Evolutionary conservation across 2,329 filamentous ascomycete species (phyloP), one percentile per base, ranked within the genome.

Genomic region (Colletotrichum orbiculare): DNA sequence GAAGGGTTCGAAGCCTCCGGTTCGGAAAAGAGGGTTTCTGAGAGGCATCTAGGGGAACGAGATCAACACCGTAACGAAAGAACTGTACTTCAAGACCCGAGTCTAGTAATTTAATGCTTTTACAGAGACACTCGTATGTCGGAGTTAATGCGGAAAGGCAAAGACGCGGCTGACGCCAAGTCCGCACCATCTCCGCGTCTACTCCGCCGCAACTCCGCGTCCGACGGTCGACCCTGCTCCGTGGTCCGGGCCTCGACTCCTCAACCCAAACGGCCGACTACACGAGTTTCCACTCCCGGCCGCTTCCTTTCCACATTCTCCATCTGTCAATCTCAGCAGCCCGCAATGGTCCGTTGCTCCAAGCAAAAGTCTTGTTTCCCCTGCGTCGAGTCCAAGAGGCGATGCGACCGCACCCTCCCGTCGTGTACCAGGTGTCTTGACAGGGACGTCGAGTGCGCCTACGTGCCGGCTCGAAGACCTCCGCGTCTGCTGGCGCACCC

Each of bases 21-120:
- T 74, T 13, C 59, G 71, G 47, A 75, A 71, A 62, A 71, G 73
- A 17, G 75, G 75, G 1, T 75, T 76, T 11, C 71, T 77, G 71
- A 71, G 74, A 52, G 72, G 72, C 6, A 64, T 71, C 7, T 75
- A 42, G 60, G 12, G 33, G 6, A 35, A 3, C 8, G 1, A 12
- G 33, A 48, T 13, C 0, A 48, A 10, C 39, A 42, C 13, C 25
- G 25, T 42, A 42, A 42, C 4, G 8, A 42, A 42, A 42, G 39
- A n/a, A 3, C 8, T 42, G 3, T n/a, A 42, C 10, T 8, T 1
- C 13, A 42, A 42, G 25, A 25, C 25, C 25, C 4, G 25, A 25
- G 4, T 25, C 3, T 25, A 5, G 25, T 25, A 25, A 25, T 25
- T 1, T 25, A 25, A 25, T 25, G 25, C 4, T 25, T 1, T 25